phyloP scores from a whole-genome alignment of 2,329 filamentous ascomycete species.

The Orbilia brochopaga region DNA sequence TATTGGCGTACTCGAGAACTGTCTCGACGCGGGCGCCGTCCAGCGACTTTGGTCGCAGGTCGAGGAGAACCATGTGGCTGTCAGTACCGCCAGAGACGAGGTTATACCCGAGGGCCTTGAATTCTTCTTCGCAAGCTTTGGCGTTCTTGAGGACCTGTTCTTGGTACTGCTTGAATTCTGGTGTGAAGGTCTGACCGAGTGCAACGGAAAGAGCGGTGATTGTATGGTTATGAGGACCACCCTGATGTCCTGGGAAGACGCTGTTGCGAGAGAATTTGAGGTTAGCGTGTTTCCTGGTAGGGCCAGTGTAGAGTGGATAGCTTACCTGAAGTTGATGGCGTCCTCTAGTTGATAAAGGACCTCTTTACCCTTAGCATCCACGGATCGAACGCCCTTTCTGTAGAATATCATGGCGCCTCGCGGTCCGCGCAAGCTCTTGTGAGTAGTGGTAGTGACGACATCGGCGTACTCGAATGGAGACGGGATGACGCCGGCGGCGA shows the following conservation, averaged over 20 bases:
- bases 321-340: conserved; percentile 84
- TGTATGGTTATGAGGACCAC: conserved; percentile 98
- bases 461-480: conserved; percentile 92
- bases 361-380: conserved; percentile 90
- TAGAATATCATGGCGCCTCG: conserved; percentile 99
- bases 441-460: conserved; percentile 96
- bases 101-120: conserved; percentile 88
- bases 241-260: conserved; percentile 98
- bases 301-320: background rate
- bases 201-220: conserved; percentile 96
- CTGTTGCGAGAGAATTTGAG: conserved; percentile 57
- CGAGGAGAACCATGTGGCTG: conserved; percentile 94
- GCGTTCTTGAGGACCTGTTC: conserved; percentile 90
- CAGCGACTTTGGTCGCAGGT: conserved; percentile 83
- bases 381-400: conserved; percentile 91
- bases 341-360: conserved; percentile 90
- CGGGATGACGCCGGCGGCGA: conserved; percentile 90
- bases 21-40: conserved; percentile 96
- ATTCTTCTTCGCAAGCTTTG: conserved; percentile 82
- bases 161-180: conserved; percentile 94
- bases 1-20: conserved; percentile 96
- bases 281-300: conserved; percentile 5
- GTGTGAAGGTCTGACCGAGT: conserved; percentile 86
- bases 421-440: conserved; percentile 97
- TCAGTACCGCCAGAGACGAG: conserved; percentile 95